Percentiles rank a stretch among this genome's conserved stretches.
phyloP scores from a whole-genome alignment of 352 stramenopile species.

The Globisporangium rhizosaccharum region DNA sequence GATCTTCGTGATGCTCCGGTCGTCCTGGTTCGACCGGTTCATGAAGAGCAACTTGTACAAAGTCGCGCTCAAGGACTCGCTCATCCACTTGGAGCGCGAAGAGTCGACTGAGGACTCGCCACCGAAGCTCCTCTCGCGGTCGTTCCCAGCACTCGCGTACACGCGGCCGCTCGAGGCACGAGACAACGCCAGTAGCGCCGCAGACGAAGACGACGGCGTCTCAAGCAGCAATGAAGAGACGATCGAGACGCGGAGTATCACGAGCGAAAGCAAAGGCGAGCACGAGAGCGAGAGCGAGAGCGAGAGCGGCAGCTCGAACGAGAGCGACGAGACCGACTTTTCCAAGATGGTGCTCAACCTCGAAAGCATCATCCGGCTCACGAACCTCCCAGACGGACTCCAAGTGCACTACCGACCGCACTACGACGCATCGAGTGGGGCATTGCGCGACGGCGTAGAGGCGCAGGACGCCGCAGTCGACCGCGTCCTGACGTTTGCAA shows the following conservation, averaged over 20 bases:
- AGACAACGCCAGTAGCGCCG: slow-evolving; percentile 2
- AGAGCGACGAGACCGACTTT: slow-evolving; percentile 38
- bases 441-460: slow-evolving; percentile 16
- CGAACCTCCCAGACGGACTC: slow-evolving; percentile 66
- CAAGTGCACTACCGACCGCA: slow-evolving; percentile 82
- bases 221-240: slow-evolving; percentile 13
- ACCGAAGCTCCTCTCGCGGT: slow-evolving; percentile 54
- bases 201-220: slow-evolving; percentile 7
- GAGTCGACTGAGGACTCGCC: slow-evolving; percentile 63
- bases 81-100: slow-evolving; percentile 52
- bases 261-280: slow-evolving; percentile 12
- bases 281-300: slow-evolving; percentile 34
- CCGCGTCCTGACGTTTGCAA: slow-evolving; percentile 65
- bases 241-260: slow-evolving; percentile 6
- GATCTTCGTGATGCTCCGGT: slow-evolving; percentile 75
- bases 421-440: slow-evolving; percentile 40
- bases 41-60: slow-evolving; percentile 84
- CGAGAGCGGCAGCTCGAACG: slow-evolving; percentile 34
- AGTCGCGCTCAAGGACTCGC: slow-evolving; percentile 66
- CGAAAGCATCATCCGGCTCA: slow-evolving; percentile 82
- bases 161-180: background rate
- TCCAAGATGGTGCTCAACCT: slow-evolving; percentile 66
- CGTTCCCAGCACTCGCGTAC: slow-evolving; percentile 46
- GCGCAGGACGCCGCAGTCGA: slow-evolving; percentile 37
- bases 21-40: slow-evolving; percentile 80